A percentile compares a stretch with the other conserved stretches of the same genome.
Conservation (phyloP, 164 flowering plant species). For the Berberis thunbergii region DNA sequence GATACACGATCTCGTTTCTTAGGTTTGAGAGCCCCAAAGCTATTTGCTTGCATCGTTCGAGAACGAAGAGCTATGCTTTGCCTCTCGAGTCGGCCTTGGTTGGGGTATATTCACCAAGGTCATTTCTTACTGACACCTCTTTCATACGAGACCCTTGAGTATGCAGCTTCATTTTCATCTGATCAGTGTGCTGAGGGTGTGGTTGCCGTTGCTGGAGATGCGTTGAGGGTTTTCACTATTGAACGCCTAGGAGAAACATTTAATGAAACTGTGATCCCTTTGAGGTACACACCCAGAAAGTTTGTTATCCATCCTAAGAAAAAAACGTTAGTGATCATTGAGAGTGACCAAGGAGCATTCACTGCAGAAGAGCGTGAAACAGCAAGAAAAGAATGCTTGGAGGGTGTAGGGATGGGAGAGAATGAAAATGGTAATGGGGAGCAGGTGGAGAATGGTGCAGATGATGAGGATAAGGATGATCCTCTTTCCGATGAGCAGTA, state of each 20-base stretch:
- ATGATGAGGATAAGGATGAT: slow-evolving; percentile 69
- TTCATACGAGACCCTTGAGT: slow-evolving; percentile 92
- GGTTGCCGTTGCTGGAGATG: slow-evolving; percentile 95
- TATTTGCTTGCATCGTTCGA: slow-evolving; percentile 71
- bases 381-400: slow-evolving; percentile 86
- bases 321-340: slow-evolving; percentile 69
- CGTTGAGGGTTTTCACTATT: slow-evolving; percentile 83
- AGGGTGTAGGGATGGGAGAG: slow-evolving; percentile 70
- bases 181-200: slow-evolving; percentile 99
- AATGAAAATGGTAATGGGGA: slow-evolving; percentile 70
- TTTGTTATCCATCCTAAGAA: slow-evolving; percentile 89
- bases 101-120: slow-evolving; percentile 95
- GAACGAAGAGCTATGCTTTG: slow-evolving; percentile 95
- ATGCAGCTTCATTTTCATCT: slow-evolving; percentile 93
- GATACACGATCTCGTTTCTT: slow-evolving; percentile 97
- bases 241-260: slow-evolving; percentile 94
- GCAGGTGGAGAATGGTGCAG: slow-evolving; percentile 87
- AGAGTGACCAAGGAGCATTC: slow-evolving; percentile 96
- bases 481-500: slow-evolving; percentile 95
- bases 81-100: slow-evolving; percentile 96
- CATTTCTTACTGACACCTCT: slow-evolving; percentile 91
- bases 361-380: slow-evolving; percentile 97
- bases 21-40: slow-evolving; percentile 89
- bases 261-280: slow-evolving; percentile 82
- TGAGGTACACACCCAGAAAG: slow-evolving; percentile 96